Conservation (phyloP, 805 yeast species). For the Candida qinlingensis region DNA sequence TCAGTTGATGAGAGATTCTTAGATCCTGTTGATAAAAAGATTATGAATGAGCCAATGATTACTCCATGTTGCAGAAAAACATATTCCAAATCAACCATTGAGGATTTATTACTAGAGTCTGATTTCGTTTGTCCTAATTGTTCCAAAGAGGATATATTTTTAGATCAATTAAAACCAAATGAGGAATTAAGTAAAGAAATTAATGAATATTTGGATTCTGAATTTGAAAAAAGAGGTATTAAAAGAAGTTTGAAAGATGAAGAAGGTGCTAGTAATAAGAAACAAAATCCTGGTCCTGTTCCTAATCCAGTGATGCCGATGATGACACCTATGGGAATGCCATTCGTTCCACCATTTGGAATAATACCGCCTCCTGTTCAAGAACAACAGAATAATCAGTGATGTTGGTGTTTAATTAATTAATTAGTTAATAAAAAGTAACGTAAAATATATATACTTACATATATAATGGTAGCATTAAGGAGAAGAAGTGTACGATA, state of each 20-base stretch:
- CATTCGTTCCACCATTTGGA: constrained; percentile 25
- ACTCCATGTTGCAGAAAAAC: constrained; percentile 74
- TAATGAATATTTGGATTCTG: constrained; percentile 40
- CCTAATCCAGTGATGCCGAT: constrained; percentile 12
- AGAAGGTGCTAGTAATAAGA: constrained; percentile 10
- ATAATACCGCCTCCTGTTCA: constrained; percentile 26
- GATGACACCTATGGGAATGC: constrained; percentile 15
- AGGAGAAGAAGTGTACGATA: too few species aligned
- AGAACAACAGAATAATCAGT: not conserved
- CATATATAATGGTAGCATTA: not conserved
- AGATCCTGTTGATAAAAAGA: constrained; percentile 65
- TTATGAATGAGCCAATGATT: constrained; percentile 66
- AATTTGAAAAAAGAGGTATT: constrained; percentile 27
- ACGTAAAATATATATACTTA: not conserved
- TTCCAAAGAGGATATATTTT: constrained; percentile 60
- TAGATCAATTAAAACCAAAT: constrained; percentile 67
- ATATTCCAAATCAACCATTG: constrained; percentile 58
- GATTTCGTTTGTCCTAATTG: constrained; percentile 94
- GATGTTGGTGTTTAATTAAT: not conserved
- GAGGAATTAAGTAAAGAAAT: constrained; percentile 53
- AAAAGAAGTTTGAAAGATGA: constrained; percentile 19
- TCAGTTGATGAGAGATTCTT: constrained; percentile 49
- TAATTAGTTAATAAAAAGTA: not conserved
- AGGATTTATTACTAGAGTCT: constrained; percentile 62
- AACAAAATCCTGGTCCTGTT: constrained; percentile 6